Base-by-base conservation (phyloP, 169 alveolate genomes). In the Theileria orientalis region DNA sequence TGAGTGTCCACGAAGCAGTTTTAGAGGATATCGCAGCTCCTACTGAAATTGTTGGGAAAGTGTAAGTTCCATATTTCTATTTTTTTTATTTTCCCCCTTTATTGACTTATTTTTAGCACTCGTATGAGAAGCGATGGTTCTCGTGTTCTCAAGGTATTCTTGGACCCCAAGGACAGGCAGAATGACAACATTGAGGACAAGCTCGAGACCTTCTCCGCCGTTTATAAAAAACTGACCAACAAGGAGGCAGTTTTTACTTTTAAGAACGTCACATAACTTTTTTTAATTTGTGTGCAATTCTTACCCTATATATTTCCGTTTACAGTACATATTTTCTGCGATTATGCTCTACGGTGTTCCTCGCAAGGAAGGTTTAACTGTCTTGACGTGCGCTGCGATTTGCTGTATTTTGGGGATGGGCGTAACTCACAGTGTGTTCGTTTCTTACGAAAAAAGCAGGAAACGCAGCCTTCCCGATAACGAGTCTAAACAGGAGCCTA, bases 11-110 rank as follows among this genome's bases (percentile, higher is more conserved):
- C 88, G 99, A 95, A 59, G 95, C 97, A 61, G 85, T 95, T 69
- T 90, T 97, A 54, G 98, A 97, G 83, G 99, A 97, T 86, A 88
- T 97, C 76, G 96, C 94, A 64, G 95, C 95, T 40, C 98, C 98
- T 66, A 87, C 97, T 32, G 97, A 94, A 63, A 94, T 95, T 52
- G 94, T 95, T 59, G 98, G 98, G 75, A 92, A 94, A 83, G 88
- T 87, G 90, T 85, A 83, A 79, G 69, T 41, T 8, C 16, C 40
- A 29, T 19, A 19, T 35, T 19, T 30, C 59, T 64, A 21, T 63
- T 30, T 25, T n/a, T 7, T 64, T 62, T 32, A 33, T 54, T 23
- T 3, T 67, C 13, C 27, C 23, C 25, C 29, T 54, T 29, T 33
- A 0, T 33, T 13, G 11, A 13, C 13, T 47, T 13, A 16, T 62